Base-by-base conservation (phyloP, 129 eudicot species). In the Flaveria linearis region DNA sequence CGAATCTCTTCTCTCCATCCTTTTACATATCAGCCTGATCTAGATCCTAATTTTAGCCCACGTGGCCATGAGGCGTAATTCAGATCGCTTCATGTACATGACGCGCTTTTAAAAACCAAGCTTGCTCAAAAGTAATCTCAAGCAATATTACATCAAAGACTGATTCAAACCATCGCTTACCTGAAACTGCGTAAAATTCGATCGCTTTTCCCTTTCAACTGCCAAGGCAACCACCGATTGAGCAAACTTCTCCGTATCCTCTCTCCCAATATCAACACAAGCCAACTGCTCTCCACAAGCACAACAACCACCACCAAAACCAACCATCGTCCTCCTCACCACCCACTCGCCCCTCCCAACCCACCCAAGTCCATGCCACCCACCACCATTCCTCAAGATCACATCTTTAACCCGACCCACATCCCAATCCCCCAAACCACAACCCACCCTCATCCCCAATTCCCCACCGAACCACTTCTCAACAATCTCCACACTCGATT, bases 291-390 rank as follows among this genome's bases (percentile, higher is more conserved):
- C 87, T 62, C 76, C 46, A 82, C 99, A 95, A 36, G 81, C 78
- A 75, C 56, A 57, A 76, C 99, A 94, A 43, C 74, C 41, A 11
- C 94, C 97, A 69, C 61, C 64, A 8, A 69, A 69, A 71, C 76
- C 83, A 14, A 94, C 76, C 26, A 26, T 76, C 4, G 88, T 66
- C 53, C 82, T 87, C 39, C 72, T 66, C 61, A 87, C 86, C 28
- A 65, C 80, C 97, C 99, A 91, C 65, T 80, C 78, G 12, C 96
- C 97, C 30, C 77, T 75, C 56, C 97, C 97, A 11, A 87, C 68
- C 99, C 99, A 94, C 70, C 99, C 99, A 62, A 89, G 75, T 69
- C 97, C 99, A 86, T 91, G 99, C 99, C 99, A 91, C 76, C 99
- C 99, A 68, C 97, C 97, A 2, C 97, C 99, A 81, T 87, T 91